Conservation (phyloP, 768 basidiomycete species). For the Tricholoma matsutake region DNA sequence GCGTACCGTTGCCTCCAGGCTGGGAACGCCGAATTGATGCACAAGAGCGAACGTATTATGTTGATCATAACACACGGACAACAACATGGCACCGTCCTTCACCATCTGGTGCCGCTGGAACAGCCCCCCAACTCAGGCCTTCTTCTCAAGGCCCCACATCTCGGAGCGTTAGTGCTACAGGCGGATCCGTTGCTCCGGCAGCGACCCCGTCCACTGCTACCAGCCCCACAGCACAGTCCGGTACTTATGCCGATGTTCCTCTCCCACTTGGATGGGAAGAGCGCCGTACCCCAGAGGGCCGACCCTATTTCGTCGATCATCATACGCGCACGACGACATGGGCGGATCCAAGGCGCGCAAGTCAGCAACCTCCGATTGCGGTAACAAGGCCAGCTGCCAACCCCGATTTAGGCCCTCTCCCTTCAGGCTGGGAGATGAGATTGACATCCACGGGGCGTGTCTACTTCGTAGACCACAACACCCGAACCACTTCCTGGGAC, state of each 20-base stretch:
- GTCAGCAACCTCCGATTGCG: conserved; percentile 47
- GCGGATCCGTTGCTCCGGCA: conserved; percentile 19
- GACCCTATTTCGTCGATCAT: conserved; percentile 63
- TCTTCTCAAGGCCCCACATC: conserved; percentile 22
- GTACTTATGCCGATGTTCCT: conserved; percentile 58
- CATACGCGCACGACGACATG: conserved; percentile 90
- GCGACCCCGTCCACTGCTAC: conserved; percentile 13
- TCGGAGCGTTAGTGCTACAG: conserved; percentile 28
- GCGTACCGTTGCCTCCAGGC: conserved; percentile 64
- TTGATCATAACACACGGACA: conserved; percentile 79
- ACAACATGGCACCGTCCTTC: conserved; percentile 77
- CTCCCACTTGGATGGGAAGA: conserved; percentile 93
- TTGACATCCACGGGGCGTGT: conserved; percentile 80
- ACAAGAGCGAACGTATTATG: conserved; percentile 75
- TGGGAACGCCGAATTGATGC: conserved; percentile 83
- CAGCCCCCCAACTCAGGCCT: conserved; percentile 20
- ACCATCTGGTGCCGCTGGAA: conserved; percentile 23
- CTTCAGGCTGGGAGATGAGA: conserved; percentile 95
- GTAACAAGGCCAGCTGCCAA: conserved; percentile 46
- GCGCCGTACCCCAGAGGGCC: conserved; percentile 82
- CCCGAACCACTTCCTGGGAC: conserved; percentile 89
- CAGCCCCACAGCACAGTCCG: conserved; percentile 29
- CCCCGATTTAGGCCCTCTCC: conserved; percentile 74
- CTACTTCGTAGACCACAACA: conserved; percentile 93
- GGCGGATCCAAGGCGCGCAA: conserved; percentile 76